These are phyloP conservation scores for Alliaria petiolata DNA, from an alignment of 345 rosid species.

Conservation along the genomic window DNA sequence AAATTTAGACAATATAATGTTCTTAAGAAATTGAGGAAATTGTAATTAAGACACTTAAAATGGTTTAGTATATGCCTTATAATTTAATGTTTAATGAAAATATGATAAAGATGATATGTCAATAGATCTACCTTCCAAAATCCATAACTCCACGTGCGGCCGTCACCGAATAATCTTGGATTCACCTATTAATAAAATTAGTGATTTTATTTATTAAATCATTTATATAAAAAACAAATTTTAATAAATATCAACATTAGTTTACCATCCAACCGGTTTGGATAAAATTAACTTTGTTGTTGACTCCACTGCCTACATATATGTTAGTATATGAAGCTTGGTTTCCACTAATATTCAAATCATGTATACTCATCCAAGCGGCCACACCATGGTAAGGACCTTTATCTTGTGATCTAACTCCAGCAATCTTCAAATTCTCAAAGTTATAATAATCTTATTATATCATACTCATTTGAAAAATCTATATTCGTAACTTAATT, in stretches of 20 bases:
- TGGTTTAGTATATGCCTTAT: not conserved
- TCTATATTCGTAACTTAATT: not conserved
- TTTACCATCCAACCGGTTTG: too few species aligned
- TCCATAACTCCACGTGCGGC: conserved; percentile 11
- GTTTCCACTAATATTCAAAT: not conserved
- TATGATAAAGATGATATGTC: not conserved
- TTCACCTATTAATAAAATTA: too few species aligned
- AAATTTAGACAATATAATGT: not conserved
- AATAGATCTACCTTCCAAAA: conserved; percentile 10
- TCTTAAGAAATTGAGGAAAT: not conserved
- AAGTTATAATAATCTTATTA: too few species aligned
- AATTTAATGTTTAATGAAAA: not conserved
- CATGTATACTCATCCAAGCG: conserved; percentile 10
- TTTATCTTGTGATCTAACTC: not conserved
- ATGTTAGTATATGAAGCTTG: conserved; percentile 1
- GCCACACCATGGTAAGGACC: conserved; percentile 11
- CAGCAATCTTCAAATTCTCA: not conserved
- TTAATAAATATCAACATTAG: too few species aligned
- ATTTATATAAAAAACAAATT: too few species aligned
- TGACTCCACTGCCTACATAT: not conserved
- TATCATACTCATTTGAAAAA: too few species aligned
- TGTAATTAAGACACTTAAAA: not conserved
- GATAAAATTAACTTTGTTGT: not conserved
- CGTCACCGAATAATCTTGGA: conserved; percentile 9
- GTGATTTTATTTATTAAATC: too few species aligned